Base-by-base conservation (phyloP, 202 grass and related monocot species). In the Carex sylvatica region DNA sequence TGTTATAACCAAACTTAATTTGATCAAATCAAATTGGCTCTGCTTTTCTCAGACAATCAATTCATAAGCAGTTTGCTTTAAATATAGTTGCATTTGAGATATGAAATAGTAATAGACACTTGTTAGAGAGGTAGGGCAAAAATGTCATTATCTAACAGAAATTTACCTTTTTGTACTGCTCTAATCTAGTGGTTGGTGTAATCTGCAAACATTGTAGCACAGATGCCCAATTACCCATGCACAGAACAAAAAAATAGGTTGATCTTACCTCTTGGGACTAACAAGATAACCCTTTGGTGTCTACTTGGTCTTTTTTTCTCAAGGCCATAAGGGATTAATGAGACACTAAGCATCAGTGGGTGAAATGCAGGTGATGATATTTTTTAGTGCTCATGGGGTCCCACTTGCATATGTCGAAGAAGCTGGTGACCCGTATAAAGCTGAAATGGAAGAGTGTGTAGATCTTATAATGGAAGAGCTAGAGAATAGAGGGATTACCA, bases 371-470 rank as follows among this genome's bases (percentile, higher is more conserved):
- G 96, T 90, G 55, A 95, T 93, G 96, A 89, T 98, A 89, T 98
- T 98, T 93, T 98, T 98, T 90, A 98, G 96, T 90, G 96, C 96
- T 87, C 96, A 98, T 87, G 96, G 96, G 82, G 96, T 98, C 54
- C 96, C 96, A 70, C 78, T 98, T 61, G 96, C 96, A 79, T 98
- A 98, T 80, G 95, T 98, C 58, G 92, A 98, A 88, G 92, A 95
- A 95, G 95, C 92, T 79, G 95, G 95, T 35, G 95, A 95, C 80
- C 95, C 95, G 28, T 98, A 95, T 88, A 98, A 98, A 93, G 92
- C 92, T 83, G 92, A 95, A 82, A 95, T 95, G 95, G 96, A 99
- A 91, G 96, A 99, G 64, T 99, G 96, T 38, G 55, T 99, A 4
- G 96, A 99, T 86, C 88, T 99, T 36, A 93, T 99, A 72, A 99